Evolutionary conservation across 805 yeast genomes (phyloP), one percentile per base, ranked within the genome.

Genomic region (Kodamaea laetipori): DNA sequence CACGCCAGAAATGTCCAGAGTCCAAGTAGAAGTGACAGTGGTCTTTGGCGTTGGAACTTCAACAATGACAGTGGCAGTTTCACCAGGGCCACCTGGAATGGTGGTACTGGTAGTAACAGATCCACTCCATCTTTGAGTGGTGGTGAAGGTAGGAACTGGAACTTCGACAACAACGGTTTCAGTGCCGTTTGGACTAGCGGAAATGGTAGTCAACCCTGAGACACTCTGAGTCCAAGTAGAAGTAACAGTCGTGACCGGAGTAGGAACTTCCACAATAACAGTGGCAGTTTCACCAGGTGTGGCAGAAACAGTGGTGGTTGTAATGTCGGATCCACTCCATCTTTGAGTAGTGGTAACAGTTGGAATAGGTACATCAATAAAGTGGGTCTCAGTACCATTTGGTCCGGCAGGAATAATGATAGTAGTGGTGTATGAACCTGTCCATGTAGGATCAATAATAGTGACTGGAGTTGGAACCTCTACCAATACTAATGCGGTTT

Each of bases 311-410:
- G 51, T 49, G 8, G 31, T 24, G 3, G 52, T 45, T 4, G 43
- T 25, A 6, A 42, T 38, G 9, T 15, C 24, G 6, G 39, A 24
- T 4, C 51, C 51, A 4, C 43, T 25, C 49, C 49, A 48, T 4
- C 49, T 45, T 8, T 39, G 6, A 4, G 52, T 43, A 7, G 25
- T 33, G 6, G 39, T 32, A 8, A 40, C 37, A 8, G 49, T 45
- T 25, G 51, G 48, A n/a, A 28, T 35, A 10, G 57, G 55, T 9
- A 53, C 38, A 10, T 45, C 46, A 9, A 53, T 42, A 3, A 46
- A 23, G 6, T 48, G 50, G 2, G 56, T 43, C 15, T 38, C 50
- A 12, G 28, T 48, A 13, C 33, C 49, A 9, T 50, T 53, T 15
- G 30, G 33, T 6, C 11, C 18, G 3, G 42, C 40, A 7, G 34